These are phyloP conservation scores for Cephaloascus fragrans DNA, from an alignment of 805 yeast species.

Conservation along the genomic window DNA sequence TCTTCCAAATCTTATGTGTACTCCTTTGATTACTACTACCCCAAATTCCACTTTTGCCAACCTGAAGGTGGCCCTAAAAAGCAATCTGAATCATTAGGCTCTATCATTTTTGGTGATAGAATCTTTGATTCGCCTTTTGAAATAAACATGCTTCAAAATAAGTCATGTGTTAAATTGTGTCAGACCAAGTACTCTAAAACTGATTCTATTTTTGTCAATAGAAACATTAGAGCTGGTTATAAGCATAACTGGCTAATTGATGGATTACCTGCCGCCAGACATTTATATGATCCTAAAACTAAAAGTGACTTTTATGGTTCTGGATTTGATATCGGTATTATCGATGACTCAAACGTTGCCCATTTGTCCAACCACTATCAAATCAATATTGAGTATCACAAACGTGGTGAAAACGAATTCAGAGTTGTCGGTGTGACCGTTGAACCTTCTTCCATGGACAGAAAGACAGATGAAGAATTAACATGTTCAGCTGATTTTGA, in stretches of 20 bases:
- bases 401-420: slow-evolving; percentile 52
- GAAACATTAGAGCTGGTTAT: slow-evolving; percentile 74
- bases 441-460: slow-evolving; percentile 50
- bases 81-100: slow-evolving; percentile 85
- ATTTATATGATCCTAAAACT: slow-evolving; percentile 47
- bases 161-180: slow-evolving; percentile 64
- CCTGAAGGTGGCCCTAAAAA: slow-evolving; percentile 60
- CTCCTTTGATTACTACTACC: slow-evolving; percentile 77
- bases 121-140: slow-evolving; percentile 88
- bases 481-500: slow-evolving; percentile 19
- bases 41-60: slow-evolving; percentile 72
- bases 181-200: slow-evolving; percentile 42
- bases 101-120: slow-evolving; percentile 91
- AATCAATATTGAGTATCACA: slow-evolving; percentile 73
- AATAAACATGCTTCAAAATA: slow-evolving; percentile 65
- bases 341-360: slow-evolving; percentile 38
- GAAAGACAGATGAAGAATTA: slow-evolving; percentile 14
- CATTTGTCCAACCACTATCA: slow-evolving; percentile 76
- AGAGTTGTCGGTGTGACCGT: slow-evolving; percentile 91
- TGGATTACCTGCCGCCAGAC: slow-evolving; percentile 85
- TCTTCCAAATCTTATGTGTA: slow-evolving; percentile 48
- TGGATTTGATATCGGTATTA: slow-evolving; percentile 73
- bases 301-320: slow-evolving; percentile 58
- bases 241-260: slow-evolving; percentile 89
- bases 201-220: slow-evolving; percentile 69